phyloP scores from a whole-genome alignment of 176 grass and related monocot genomes.

The Coix lacrymajobi region DNA sequence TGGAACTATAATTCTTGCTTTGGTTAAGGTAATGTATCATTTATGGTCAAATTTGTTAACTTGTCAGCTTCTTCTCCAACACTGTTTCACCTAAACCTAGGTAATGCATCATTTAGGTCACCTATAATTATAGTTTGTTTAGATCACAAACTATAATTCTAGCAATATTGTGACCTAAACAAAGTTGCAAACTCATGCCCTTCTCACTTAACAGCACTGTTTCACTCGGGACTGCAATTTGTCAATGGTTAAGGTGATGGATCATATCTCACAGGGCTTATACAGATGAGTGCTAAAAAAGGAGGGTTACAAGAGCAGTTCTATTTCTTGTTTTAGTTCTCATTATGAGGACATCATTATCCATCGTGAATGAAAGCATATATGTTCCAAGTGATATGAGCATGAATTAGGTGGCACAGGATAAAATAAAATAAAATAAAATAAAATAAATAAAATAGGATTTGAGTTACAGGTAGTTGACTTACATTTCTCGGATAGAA shows the following conservation, averaged over 20 bases:
- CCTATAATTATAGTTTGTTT: too few species aligned
- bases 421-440: not conserved
- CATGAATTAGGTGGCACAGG: not conserved
- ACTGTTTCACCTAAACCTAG: too few species aligned
- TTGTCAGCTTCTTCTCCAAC: too few species aligned
- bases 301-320: not conserved
- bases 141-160: too few species aligned
- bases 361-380: not conserved
- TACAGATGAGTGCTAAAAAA: not conserved
- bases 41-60: too few species aligned
- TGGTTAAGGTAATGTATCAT: not conserved
- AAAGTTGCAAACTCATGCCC: not conserved
- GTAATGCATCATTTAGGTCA: too few species aligned
- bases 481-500: constrained; percentile 88
- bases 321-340: not conserved
- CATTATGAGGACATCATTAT: not conserved
- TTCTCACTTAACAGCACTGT: not conserved
- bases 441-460: not conserved
- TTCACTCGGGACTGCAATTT: not conserved
- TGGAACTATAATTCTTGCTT: not conserved
- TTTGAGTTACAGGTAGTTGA: constrained; percentile 1
- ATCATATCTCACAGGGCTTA: not conserved
- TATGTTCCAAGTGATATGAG: not conserved
- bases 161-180: not conserved
- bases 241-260: not conserved